Evolutionary conservation across 2,329 filamentous ascomycete species (phyloP).

Genomic region (Phialophora expanda): DNA sequence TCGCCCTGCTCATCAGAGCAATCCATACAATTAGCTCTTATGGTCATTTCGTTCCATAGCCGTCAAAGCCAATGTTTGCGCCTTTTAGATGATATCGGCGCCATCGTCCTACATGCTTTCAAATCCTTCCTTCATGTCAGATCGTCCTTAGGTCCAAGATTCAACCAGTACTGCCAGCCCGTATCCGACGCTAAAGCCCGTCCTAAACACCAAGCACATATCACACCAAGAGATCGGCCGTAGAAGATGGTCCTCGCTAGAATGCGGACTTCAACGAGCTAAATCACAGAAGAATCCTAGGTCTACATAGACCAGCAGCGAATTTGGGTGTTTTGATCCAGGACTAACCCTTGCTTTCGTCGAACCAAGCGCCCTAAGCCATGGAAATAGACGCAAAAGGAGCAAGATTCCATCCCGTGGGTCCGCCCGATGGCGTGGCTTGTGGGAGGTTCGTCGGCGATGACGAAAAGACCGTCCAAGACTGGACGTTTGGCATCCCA

Average conservation of each 20-base stretch:
- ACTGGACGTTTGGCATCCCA: background rate
- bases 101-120: background rate
- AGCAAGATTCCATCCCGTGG: background rate
- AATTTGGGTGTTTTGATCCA: background rate
- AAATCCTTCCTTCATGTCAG: background rate
- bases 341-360: background rate
- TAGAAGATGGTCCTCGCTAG: background rate
- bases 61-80: background rate
- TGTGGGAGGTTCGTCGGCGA: background rate
- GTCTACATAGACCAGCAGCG: background rate
- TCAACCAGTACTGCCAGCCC: background rate
- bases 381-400: slow-evolving; percentile 1
- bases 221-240: background rate
- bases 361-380: background rate
- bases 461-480: slow-evolving; percentile 1
- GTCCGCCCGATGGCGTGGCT: background rate
- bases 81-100: background rate
- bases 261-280: background rate
- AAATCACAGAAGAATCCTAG: background rate
- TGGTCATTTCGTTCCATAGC: background rate
- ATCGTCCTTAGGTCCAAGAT: background rate
- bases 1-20: background rate
- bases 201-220: background rate
- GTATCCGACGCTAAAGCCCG: background rate
- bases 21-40: background rate